Percentiles rank a stretch among this genome's conserved stretches.
Evolutionary conservation across 495 filamentous ascomycete genomes (phyloP).

Genomic region (Pseudotulostoma volvatum): DNA sequence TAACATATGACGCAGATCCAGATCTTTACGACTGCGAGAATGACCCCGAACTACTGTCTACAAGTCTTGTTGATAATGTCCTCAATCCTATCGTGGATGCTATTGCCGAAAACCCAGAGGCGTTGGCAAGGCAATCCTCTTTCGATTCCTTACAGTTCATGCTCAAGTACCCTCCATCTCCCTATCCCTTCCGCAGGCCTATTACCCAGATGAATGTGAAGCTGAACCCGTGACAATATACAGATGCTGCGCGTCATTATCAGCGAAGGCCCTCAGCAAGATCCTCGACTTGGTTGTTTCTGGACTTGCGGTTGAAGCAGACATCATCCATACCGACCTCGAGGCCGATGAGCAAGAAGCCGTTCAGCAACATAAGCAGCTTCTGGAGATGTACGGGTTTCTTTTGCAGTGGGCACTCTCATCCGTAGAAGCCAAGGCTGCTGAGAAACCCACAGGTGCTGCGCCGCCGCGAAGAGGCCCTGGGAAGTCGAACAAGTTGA

Average conservation of each 20-base stretch:
- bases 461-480: conserved; percentile 51
- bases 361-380: conserved; percentile 67
- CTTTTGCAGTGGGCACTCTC: conserved; percentile 89
- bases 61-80: conserved; percentile 60
- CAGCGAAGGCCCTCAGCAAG: conserved; percentile 71
- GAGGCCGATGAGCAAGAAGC: conserved; percentile 84
- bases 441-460: conserved; percentile 63
- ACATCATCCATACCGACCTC: conserved; percentile 67
- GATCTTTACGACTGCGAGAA: conserved; percentile 80
- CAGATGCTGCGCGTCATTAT: conserved; percentile 72
- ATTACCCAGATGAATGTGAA: conserved; percentile 26
- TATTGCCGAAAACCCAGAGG: conserved; percentile 79
- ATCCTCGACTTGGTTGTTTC: conserved; percentile 86
- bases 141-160: conserved; percentile 93
- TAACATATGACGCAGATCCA: conserved; percentile 74
- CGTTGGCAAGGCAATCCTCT: conserved; percentile 54
- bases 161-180: conserved; percentile 85
- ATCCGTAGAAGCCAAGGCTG: conserved; percentile 80
- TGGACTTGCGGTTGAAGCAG: conserved; percentile 83
- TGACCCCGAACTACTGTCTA: conserved; percentile 70
- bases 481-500: conserved; percentile 63
- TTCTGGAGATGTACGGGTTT: conserved; percentile 90
- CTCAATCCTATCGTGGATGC: conserved; percentile 89
- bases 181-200: no score
- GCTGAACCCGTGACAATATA: conserved; percentile 55